phyloP scores from a whole-genome alignment of 495 filamentous ascomycete genomes.

The Filosporella fistucella region DNA sequence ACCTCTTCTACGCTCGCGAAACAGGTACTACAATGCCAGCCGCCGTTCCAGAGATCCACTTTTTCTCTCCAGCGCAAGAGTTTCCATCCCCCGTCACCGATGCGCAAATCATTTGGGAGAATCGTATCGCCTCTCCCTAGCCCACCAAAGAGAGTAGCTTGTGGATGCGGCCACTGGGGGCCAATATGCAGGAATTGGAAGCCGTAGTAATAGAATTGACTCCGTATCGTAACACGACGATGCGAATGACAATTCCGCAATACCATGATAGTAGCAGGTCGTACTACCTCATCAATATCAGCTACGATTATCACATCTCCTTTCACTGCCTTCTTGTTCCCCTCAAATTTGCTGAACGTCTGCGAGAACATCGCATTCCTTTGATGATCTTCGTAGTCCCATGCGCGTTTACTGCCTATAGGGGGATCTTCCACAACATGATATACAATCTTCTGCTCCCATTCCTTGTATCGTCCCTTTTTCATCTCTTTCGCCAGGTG shows the following conservation, averaged over 20 bases:
- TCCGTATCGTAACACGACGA: slow-evolving; percentile 32
- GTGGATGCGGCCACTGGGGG: slow-evolving; percentile 38
- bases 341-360: slow-evolving; percentile 27
- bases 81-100: slow-evolving; percentile 23
- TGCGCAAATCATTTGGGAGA: slow-evolving; percentile 35
- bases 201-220: slow-evolving; percentile 39
- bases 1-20: slow-evolving; percentile 35
- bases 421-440: slow-evolving; percentile 31
- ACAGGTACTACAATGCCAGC: slow-evolving; percentile 43
- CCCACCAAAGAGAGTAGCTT: slow-evolving; percentile 37
- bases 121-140: slow-evolving; percentile 26
- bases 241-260: slow-evolving; percentile 38
- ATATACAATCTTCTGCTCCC: slow-evolving; percentile 36
- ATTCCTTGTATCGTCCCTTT: slow-evolving; percentile 31
- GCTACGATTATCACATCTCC: slow-evolving; percentile 33
- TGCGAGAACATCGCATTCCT: slow-evolving; percentile 33
- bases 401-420: slow-evolving; percentile 18
- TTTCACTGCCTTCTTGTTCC: slow-evolving; percentile 16
- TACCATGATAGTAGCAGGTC: slow-evolving; percentile 29
- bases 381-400: slow-evolving; percentile 32
- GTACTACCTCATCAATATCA: slow-evolving; percentile 40
- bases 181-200: slow-evolving; percentile 40
- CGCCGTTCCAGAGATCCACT: slow-evolving; percentile 29
- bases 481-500: slow-evolving; percentile 32
- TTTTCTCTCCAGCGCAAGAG: slow-evolving; percentile 22